Conservation (phyloP, 495 filamentous ascomycete species). For the Bacidia gigantensis region DNA sequence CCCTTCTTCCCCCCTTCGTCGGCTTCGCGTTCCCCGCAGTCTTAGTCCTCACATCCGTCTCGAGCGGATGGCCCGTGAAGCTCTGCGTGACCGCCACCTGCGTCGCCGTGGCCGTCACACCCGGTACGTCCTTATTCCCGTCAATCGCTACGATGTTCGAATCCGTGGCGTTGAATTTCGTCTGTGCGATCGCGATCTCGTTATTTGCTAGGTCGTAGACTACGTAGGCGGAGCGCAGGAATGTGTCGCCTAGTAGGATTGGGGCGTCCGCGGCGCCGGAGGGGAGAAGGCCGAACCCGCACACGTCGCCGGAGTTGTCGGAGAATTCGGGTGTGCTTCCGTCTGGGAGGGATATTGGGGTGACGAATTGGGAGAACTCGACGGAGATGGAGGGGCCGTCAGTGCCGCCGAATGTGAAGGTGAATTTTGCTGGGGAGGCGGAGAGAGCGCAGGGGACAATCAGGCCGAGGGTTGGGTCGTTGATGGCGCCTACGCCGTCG, state of each 20-base stretch:
- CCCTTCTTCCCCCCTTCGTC: constrained; percentile 1
- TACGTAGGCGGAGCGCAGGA: constrained; percentile 78
- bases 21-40: constrained; percentile 6
- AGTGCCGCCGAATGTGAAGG: constrained; percentile 47
- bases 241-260: constrained; percentile 71
- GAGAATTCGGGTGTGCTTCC: constrained; percentile 38
- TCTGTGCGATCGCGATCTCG: constrained; percentile 65
- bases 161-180: constrained; percentile 54
- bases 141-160: constrained; percentile 59
- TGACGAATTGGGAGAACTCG: constrained; percentile 50
- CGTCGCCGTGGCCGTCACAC: constrained; percentile 46
- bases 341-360: constrained; percentile 35
- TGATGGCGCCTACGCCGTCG: constrained; percentile 45
- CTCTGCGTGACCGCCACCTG: constrained; percentile 37
- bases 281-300: constrained; percentile 54
- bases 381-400: constrained; percentile 45
- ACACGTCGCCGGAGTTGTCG: constrained; percentile 41
- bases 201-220: constrained; percentile 79
- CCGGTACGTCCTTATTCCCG: constrained; percentile 39
- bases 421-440: constrained; percentile 39
- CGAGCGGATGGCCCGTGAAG: constrained; percentile 10
- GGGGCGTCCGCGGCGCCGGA: constrained; percentile 36
- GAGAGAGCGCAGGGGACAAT: constrained; percentile 56
- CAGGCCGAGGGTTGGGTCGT: constrained; percentile 37
- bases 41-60: constrained; percentile 16